Base-by-base conservation (phyloP, 169 alveolate genomes). In the Plasmodium knowlesi region DNA sequence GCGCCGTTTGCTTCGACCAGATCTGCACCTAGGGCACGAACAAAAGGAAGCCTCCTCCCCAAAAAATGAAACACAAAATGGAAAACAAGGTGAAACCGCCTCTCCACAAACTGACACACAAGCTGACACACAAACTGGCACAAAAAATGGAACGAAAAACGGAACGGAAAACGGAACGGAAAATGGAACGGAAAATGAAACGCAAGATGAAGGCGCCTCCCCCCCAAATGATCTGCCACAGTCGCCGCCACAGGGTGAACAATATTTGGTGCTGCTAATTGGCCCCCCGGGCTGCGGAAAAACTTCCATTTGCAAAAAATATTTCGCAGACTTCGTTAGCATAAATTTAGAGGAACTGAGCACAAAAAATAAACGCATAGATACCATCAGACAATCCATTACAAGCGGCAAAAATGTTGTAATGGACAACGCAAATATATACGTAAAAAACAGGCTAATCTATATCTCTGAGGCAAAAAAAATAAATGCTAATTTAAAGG, bases 221-320 rank as follows among this genome's bases (percentile, higher is more conserved):
- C 9, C 34, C 2, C 57, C 9, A 6, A 46, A 2, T 12, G 2
- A 41, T 3, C 46, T 16, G 19, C 41, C 61, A 67, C 16, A 5
- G n/a, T 25, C 50, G 2, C 73, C 61, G 14, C 50, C 41, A 25
- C 70, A 25, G 41, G n/a, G 37, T 74, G 72, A 74, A 46, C 93
- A 85, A 85, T 50, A 46, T 25, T 76, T 86, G 37, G 34, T 86
- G 10, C 79, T 86, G 37, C 81, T 86, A 53, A 54, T 86, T 30
- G 93, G 93, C 25, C 82, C 93, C 19, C 86, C 93, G 2, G 93
- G 93, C 14, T 86, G 93, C 70, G 93, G 93, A 30, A 86, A 86
- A 74, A 86, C 93, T 8, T 70, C 70, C 71, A 8, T 86, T 16
- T 86, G 93, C 32, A 54, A 53, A 32, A 74, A 46, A 28, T 76